phyloP scores from a whole-genome alignment of 2,329 filamentous ascomycete species.

The Colletotrichum siamense region DNA sequence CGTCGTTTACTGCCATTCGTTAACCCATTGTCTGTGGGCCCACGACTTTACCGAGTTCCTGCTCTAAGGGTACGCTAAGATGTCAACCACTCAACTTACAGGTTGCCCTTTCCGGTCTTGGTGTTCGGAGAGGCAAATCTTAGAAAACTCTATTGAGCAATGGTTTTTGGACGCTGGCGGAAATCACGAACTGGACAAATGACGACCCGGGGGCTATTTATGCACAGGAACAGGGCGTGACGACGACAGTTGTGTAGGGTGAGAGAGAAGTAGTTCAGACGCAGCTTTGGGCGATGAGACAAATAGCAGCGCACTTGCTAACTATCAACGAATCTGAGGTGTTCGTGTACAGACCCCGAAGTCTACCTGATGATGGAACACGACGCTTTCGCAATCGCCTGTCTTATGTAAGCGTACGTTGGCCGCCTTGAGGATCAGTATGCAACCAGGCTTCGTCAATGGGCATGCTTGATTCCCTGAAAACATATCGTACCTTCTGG shows the following conservation, averaged over 20 bases:
- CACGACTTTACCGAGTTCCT: background rate
- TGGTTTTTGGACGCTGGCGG: background rate
- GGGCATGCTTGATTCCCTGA: background rate
- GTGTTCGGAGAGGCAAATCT: background rate
- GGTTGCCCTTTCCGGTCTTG: background rate
- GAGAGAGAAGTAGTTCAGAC: background rate
- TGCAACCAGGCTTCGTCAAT: background rate
- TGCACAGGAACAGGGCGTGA: background rate
- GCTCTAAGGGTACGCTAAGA: background rate
- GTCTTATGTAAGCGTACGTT: background rate
- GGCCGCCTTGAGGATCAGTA: background rate
- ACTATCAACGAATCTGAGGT: background rate
- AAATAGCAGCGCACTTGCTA: background rate
- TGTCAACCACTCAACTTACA: background rate
- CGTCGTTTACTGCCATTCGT: background rate
- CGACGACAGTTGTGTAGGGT: background rate
- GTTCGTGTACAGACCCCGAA: background rate
- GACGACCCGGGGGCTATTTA: background rate
- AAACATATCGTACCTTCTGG: background rate
- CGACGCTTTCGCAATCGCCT: background rate
- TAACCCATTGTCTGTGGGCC: background rate
- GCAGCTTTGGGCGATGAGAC: background rate
- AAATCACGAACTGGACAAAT: background rate
- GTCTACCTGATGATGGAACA: background rate
- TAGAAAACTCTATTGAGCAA: background rate